Evolutionary conservation across 2,329 filamentous ascomycete genomes (phyloP).

Genomic region (Tolypocladium ophioglossoides): DNA sequence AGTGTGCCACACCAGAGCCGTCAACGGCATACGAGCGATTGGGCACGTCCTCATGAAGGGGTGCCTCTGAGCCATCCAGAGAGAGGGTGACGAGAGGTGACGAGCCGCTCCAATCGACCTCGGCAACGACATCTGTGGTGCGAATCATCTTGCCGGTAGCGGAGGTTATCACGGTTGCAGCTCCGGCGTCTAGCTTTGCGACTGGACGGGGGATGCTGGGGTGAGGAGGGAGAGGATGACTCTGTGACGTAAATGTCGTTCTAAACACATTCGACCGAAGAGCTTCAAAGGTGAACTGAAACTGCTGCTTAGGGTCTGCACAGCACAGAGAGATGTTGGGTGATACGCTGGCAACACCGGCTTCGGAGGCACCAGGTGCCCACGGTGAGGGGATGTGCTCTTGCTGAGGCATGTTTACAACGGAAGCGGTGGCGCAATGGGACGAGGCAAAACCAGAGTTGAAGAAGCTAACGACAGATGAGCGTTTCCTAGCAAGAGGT

Average conservation of each 20-base stretch:
- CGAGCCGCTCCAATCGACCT: background rate
- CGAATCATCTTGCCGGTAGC: background rate
- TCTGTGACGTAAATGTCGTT: constrained; percentile 52
- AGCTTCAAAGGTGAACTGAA: constrained; percentile 53
- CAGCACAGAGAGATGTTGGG: constrained; percentile 12
- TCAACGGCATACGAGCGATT: constrained; percentile 57
- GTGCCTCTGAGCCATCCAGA: constrained; percentile 32
- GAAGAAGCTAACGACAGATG: background rate
- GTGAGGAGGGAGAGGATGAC: constrained; percentile 54
- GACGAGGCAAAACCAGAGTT: no score
- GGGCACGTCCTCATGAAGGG: constrained; percentile 51
- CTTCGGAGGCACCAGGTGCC: constrained; percentile 12
- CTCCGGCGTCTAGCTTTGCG: constrained; percentile 14
- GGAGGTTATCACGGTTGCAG: background rate
- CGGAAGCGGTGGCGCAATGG: background rate
- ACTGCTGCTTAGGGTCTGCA: constrained; percentile 21
- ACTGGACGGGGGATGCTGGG: constrained; percentile 39
- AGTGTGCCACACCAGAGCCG: constrained; percentile 51
- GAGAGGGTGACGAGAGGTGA: constrained; percentile 47
- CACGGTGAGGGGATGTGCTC: constrained; percentile 18
- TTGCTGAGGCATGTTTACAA: constrained; percentile 13
- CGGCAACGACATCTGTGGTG: background rate
- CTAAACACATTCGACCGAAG: constrained; percentile 54
- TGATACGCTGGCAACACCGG: constrained; percentile 11
- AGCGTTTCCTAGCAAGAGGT: no score